These are phyloP conservation scores for Pseudogymnoascus sp. DNA, from an alignment of 2,329 filamentous ascomycete genomes.

Conservation along the genomic window DNA sequence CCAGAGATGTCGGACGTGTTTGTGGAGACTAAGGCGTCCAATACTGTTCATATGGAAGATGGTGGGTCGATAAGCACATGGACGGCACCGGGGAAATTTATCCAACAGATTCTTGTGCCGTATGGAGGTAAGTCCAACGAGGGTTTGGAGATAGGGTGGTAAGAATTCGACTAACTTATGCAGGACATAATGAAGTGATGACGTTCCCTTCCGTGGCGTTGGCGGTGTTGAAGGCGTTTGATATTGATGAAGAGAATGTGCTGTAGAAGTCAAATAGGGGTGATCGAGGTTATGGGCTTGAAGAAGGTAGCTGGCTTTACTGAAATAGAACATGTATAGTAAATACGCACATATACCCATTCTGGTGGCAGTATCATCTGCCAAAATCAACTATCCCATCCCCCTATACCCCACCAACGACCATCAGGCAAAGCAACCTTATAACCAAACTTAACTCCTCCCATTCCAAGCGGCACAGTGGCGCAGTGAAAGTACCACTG, in stretches of 20 bases:
- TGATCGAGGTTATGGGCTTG: background rate
- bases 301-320: background rate
- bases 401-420: no score
- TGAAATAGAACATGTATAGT: background rate
- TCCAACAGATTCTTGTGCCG: slow-evolving; percentile 27
- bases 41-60: slow-evolving; percentile 27
- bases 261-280: background rate
- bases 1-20: slow-evolving; percentile 24
- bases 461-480: no score
- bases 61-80: slow-evolving; percentile 28
- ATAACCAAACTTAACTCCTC: no score
- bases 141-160: background rate
- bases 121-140: slow-evolving; percentile 25
- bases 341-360: background rate
- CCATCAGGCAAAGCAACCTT: no score
- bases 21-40: slow-evolving; percentile 26
- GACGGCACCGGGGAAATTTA: slow-evolving; percentile 26
- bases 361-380: background rate
- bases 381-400: no score
- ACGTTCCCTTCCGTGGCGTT: slow-evolving; percentile 56
- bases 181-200: slow-evolving; percentile 65
- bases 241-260: slow-evolving; percentile 29
- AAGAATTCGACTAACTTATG: slow-evolving; percentile 15
- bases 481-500: no score
- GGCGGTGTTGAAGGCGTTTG: slow-evolving; percentile 60